Evolutionary conservation across 2,329 filamentous ascomycete genomes (phyloP).

Genomic region (Sporothrix pseudoabietina): DNA sequence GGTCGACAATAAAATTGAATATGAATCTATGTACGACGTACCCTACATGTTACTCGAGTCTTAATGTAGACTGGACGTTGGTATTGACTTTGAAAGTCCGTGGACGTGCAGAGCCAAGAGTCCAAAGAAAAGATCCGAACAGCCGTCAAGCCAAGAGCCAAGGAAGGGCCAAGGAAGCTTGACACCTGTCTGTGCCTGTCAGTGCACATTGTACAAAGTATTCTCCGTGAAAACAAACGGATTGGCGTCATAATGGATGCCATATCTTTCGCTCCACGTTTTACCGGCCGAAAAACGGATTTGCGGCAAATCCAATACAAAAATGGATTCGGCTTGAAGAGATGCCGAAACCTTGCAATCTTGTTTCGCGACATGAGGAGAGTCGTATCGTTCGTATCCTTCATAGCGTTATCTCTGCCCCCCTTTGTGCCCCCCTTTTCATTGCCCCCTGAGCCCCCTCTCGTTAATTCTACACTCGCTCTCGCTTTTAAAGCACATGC

Average conservation of each 20-base stretch:
- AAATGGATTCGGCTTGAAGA: neutral
- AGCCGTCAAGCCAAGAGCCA: neutral
- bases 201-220: neutral
- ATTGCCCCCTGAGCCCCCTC: too few species aligned
- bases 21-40: neutral
- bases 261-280: neutral
- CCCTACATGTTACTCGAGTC: too few species aligned
- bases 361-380: neutral
- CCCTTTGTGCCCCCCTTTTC: neutral
- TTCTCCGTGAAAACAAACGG: neutral
- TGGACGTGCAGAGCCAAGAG: neutral
- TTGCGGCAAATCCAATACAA: neutral
- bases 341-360: neutral
- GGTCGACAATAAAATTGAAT: neutral
- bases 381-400: neutral
- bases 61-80: neutral
- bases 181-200: neutral
- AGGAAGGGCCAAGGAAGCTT: constrained; percentile 7
- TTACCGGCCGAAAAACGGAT: neutral
- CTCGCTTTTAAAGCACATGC: neutral
- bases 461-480: neutral
- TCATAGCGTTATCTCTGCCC: neutral
- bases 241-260: neutral
- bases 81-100: neutral
- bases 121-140: neutral